These are phyloP conservation scores for Xylaria sp. DNA, from an alignment of 2,329 filamentous ascomycete species.

Conservation along the genomic window DNA sequence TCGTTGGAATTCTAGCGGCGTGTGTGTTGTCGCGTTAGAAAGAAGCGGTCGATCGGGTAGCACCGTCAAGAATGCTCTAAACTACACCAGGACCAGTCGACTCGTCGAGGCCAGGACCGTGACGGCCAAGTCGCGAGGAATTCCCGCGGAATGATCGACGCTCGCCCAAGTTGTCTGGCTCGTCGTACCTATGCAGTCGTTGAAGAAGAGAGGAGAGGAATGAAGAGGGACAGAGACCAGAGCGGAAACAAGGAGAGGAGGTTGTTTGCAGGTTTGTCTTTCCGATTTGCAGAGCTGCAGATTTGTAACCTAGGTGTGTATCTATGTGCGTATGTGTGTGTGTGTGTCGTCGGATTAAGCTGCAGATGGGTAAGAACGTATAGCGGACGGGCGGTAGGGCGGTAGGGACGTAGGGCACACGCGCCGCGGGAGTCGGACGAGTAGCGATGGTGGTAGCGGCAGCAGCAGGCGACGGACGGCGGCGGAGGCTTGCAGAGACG, in stretches of 20 bases:
- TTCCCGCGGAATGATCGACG: not conserved
- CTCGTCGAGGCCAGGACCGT: not conserved
- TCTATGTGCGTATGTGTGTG: not conserved
- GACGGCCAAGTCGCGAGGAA: slow-evolving; percentile 19
- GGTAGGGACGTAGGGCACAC: slow-evolving; percentile 1
- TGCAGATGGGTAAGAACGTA: slow-evolving; percentile 16
- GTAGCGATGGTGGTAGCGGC: slow-evolving; percentile 25
- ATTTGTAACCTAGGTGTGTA: not conserved
- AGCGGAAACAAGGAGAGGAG: too few species aligned
- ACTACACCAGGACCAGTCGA: not conserved
- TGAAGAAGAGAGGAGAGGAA: not conserved
- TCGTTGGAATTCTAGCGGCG: slow-evolving; percentile 19
- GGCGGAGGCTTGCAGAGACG: slow-evolving; percentile 34
- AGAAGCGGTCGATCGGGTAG: slow-evolving; percentile 13
- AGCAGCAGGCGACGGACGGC: slow-evolving; percentile 24
- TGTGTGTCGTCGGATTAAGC: slow-evolving; percentile 30
- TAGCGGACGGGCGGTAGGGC: slow-evolving; percentile 8
- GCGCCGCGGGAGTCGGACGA: slow-evolving; percentile 28
- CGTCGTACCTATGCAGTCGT: not conserved
- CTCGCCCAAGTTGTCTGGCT: not conserved
- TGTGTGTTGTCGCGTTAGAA: slow-evolving; percentile 27
- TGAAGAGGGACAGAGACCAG: too few species aligned
- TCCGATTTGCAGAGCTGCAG: not conserved
- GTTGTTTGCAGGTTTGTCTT: too few species aligned
- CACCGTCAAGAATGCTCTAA: not conserved